Base-by-base conservation (phyloP, 164 flowering plant species). In the Cinnamomum micranthum region DNA sequence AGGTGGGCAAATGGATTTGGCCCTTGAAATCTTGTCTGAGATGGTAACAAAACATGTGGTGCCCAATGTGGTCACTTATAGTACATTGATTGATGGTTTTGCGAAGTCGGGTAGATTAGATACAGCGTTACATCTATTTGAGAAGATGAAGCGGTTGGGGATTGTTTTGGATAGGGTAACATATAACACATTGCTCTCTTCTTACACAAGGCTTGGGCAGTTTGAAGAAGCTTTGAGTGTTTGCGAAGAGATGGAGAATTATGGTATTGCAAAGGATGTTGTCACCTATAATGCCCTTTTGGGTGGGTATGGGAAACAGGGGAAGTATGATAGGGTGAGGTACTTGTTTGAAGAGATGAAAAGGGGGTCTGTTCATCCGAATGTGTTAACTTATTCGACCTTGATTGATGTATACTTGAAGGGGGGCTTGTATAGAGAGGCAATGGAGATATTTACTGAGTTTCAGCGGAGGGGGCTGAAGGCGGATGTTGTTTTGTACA, bases 401-500 rank as follows among this genome's bases (percentile, higher is more conserved):
- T 74, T 96, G 79, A 91, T 96, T 33, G 97, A 93, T 81, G 91
- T 84, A 50, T 96, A 86, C 74, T 89, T 89, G 1, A 96, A 92
- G 86, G 97, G 94, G 27, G 95, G 95, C 59, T 60, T 96, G 77
- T 86, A 90, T 72, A 74, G 70, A 78, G 98, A 96, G 81, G 99
- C 99, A 68, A 84, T 92, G 92, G 89, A 88, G 70, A 80, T 85
- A 2, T 94, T 91, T 75, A 82, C 81, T 69, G 95, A 94, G 86
- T 92, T 92, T 73, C 92, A 89, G 86, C 71, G 76, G 75, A 87
- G 84, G 14, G 97, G 99, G 2, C 75, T 96, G 85, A 90, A 91
- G 87, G 92, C 95, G 4, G 99, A 96, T 86, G 99, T 96, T 77
- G 99, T 96, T 71, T 84, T 96, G 74, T 96, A 96, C 76, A 96